phyloP scores from a whole-genome alignment of 108 stramenopile species.

The Pseudonitzschia multistriata region DNA sequence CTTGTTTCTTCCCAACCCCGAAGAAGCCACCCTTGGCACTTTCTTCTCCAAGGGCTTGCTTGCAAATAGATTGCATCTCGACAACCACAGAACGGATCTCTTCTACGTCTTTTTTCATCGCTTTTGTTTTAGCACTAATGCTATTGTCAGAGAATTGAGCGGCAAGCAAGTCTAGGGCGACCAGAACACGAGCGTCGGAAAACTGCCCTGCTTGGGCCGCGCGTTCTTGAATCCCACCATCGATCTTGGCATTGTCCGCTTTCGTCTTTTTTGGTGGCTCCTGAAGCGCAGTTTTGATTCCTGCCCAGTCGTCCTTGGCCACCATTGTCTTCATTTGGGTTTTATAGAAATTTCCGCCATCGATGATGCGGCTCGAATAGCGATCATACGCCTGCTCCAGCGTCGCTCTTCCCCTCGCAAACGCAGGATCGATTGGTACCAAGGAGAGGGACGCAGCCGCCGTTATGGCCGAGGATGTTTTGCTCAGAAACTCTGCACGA shows the following conservation, averaged over 20 bases:
- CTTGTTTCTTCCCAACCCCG: conserved; percentile 54
- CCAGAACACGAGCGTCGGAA: conserved; percentile 67
- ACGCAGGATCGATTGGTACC: conserved; percentile 35
- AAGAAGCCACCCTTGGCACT: conserved; percentile 66
- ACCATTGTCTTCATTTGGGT: conserved; percentile 48
- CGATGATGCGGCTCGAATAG: conserved; percentile 71
- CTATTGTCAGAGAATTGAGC: conserved; percentile 73
- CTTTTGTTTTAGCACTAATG: conserved; percentile 71
- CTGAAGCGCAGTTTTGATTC: conserved; percentile 52
- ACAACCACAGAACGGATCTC: conserved; percentile 48
- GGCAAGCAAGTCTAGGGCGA: conserved; percentile 72
- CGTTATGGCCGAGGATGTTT: conserved; percentile 24
- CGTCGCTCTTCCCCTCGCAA: conserved; percentile 72
- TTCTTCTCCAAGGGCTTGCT: conserved; percentile 67
- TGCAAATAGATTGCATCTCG: conserved; percentile 55
- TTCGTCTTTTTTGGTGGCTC: conserved; percentile 78
- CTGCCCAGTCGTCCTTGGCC: conserved; percentile 60
- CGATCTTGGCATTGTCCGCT: conserved; percentile 62
- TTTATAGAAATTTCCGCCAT: conserved; percentile 74
- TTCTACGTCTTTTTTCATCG: conserved; percentile 66
- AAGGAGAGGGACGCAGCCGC: conserved; percentile 20
- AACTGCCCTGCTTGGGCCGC: conserved; percentile 77
- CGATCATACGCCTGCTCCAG: conserved; percentile 73
- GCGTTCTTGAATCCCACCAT: conserved; percentile 73
- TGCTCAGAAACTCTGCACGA: conserved; percentile 40